Base-by-base conservation (phyloP, 1,284 basidiomycete genomes). In the Apiotrichum brassicae region DNA sequence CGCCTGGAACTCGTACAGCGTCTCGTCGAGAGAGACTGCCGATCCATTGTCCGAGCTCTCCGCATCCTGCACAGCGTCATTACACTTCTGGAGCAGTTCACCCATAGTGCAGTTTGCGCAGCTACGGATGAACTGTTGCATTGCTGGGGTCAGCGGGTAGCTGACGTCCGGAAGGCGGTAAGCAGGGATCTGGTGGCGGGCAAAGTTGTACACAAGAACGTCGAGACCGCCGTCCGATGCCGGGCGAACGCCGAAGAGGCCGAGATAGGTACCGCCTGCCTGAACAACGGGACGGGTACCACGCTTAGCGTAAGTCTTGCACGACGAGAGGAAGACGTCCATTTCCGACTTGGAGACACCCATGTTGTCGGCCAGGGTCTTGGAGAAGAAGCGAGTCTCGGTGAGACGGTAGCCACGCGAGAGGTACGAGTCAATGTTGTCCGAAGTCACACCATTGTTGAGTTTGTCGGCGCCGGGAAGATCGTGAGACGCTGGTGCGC, bases 121-220 rank as follows among this genome's bases (percentile, higher is more conserved):
- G 40, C 67, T 62, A 26, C 69, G 63, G 8, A 78, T 60, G 64
- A 74, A 78, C 1, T 61, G 62, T 23, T 65, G 65, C 70, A 76
- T 75, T 37, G 69, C 62, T 2, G 68, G 58, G 2, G 71, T 68
- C 18, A 77, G 62, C 16, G 71, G 71, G 53, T 63, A 68, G 23
- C 62, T 53, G 20, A 78, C 75, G 49, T 78, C 76, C 0, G 77
- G 76, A 11, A 78, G 67, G 23, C 77, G 72, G 62, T 76, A 78
- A 3, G 76, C 76, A 3, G 77, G 77, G 53, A 78, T 76, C 62
- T 77, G 76, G 55, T 77, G 77, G 22, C 75, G 71, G 25, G 77
- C 76, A 64, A 77, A 77, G 61, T 75, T 74, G 70, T 77, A 78
- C 13, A 77, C 76, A 4, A 78, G 63, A 18, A 76, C 74, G 48